Conservation (phyloP, 2,329 filamentous ascomycete genomes). For the Aspergillus sp. region DNA sequence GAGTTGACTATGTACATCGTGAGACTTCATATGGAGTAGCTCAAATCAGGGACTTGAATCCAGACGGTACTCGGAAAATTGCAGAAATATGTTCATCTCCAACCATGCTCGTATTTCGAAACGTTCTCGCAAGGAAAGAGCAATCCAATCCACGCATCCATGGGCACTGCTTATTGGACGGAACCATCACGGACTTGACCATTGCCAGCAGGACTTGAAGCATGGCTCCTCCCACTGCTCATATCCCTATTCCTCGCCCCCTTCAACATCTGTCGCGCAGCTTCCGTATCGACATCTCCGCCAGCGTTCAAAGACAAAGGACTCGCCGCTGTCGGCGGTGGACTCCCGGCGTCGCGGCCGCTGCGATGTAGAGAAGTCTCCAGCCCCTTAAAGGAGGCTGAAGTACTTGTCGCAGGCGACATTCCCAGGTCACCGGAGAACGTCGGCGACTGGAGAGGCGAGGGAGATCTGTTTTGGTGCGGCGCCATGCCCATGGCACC, state of each 20-base stretch:
- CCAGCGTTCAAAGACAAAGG: conserved; percentile 42
- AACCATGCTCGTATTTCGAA: conserved; percentile 1
- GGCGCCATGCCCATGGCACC: conserved; percentile 19
- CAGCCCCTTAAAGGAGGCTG: conserved; percentile 62
- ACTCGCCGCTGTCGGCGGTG: conserved; percentile 44
- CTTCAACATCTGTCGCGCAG: conserved; percentile 80
- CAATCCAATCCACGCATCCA: neutral
- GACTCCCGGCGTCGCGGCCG: conserved; percentile 54
- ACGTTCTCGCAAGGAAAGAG: conserved; percentile 1
- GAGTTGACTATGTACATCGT: too few relatives aligned
- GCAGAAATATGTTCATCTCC: too few relatives aligned
- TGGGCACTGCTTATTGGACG: conserved; percentile 10
- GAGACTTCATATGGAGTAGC: too few relatives aligned
- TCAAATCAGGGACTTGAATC: too few relatives aligned
- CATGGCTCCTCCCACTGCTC: conserved; percentile 30
- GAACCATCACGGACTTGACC: conserved; percentile 24
- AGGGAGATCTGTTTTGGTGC: conserved; percentile 58
- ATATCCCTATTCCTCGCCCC: conserved; percentile 80
- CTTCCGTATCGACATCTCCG: conserved; percentile 79
- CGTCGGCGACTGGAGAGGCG: conserved; percentile 68
- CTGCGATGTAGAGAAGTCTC: conserved; percentile 56
- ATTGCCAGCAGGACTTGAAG: conserved; percentile 23
- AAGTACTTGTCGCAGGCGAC: conserved; percentile 68
- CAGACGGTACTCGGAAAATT: too few relatives aligned
- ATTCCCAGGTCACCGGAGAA: conserved; percentile 60